These are phyloP conservation scores for Vanrija sp. DNA, from an alignment of 1,284 basidiomycete species.

Conservation along the genomic window DNA sequence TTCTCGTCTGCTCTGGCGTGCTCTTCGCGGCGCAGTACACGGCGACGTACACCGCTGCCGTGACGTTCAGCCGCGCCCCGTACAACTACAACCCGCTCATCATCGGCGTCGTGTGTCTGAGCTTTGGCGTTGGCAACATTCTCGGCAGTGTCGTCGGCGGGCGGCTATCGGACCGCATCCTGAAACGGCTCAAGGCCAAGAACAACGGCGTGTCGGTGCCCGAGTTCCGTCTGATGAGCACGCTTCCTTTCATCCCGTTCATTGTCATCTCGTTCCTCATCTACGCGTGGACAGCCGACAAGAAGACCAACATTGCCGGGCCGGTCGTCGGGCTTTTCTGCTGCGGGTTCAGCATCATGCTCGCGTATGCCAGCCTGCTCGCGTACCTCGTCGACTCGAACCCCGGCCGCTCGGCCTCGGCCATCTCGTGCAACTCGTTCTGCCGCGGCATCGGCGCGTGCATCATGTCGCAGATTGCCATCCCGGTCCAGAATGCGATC, in stretches of 20 bases:
- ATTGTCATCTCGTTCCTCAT: slow-evolving; percentile 56
- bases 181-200: slow-evolving; percentile 56
- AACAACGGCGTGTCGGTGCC: slow-evolving; percentile 63
- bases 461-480: slow-evolving; percentile 43
- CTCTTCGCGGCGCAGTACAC: slow-evolving; percentile 70
- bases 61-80: slow-evolving; percentile 55
- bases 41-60: slow-evolving; percentile 63
- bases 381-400: slow-evolving; percentile 68
- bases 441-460: slow-evolving; percentile 41
- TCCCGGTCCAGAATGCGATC: slow-evolving; percentile 51
- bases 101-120: slow-evolving; percentile 69
- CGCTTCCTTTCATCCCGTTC: slow-evolving; percentile 50
- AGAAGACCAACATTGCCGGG: slow-evolving; percentile 59
- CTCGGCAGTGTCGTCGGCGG: slow-evolving; percentile 71
- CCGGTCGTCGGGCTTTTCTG: slow-evolving; percentile 58
- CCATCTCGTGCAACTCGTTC: slow-evolving; percentile 44
- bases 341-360: slow-evolving; percentile 67
- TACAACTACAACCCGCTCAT: slow-evolving; percentile 69
- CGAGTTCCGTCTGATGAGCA: slow-evolving; percentile 73
- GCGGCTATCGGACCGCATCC: slow-evolving; percentile 66
- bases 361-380: slow-evolving; percentile 46
- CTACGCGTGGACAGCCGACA: slow-evolving; percentile 71
- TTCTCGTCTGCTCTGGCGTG: slow-evolving; percentile 63
- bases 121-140: slow-evolving; percentile 67
- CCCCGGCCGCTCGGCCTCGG: slow-evolving; percentile 41